Evolutionary conservation across 768 basidiomycete species (phyloP).

Genomic region (Termitomyces sp.): DNA sequence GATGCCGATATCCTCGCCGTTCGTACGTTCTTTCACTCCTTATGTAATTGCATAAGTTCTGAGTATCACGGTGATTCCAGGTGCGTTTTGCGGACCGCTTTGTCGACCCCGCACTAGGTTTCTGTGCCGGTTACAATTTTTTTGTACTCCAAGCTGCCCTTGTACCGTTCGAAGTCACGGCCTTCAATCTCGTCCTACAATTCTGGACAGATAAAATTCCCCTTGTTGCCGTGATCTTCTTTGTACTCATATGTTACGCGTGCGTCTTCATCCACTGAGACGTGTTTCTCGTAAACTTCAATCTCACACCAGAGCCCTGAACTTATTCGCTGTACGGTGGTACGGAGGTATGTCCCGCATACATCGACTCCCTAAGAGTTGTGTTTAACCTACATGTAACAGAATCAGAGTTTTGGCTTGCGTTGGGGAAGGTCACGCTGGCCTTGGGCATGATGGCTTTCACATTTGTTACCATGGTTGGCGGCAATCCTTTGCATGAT

Average conservation of each 20-base stretch:
- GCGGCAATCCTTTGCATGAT: slow-evolving; percentile 51
- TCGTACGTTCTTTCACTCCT: slow-evolving; percentile 33
- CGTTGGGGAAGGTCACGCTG: slow-evolving; percentile 44
- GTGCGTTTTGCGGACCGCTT: slow-evolving; percentile 56
- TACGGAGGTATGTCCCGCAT: slow-evolving; percentile 35
- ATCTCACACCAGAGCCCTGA: slow-evolving; percentile 28
- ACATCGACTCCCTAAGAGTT: too few species aligned
- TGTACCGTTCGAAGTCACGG: slow-evolving; percentile 46
- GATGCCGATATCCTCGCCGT: slow-evolving; percentile 74
- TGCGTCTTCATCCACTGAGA: slow-evolving; percentile 15
- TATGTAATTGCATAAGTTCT: background rate
- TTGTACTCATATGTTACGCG: slow-evolving; percentile 37
- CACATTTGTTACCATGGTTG: slow-evolving; percentile 57
- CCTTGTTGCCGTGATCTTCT: slow-evolving; percentile 34
- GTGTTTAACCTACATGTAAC: background rate
- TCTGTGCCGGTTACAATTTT: slow-evolving; percentile 52
- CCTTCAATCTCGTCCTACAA: slow-evolving; percentile 45
- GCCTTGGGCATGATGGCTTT: slow-evolving; percentile 43
- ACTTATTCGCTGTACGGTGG: slow-evolving; percentile 41
- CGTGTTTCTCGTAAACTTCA: background rate
- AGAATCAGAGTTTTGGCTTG: slow-evolving; percentile 56
- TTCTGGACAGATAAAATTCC: slow-evolving; percentile 52
- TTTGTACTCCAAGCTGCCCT: slow-evolving; percentile 44
- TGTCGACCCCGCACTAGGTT: slow-evolving; percentile 53
- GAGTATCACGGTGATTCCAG: slow-evolving; percentile 16